phyloP scores from a whole-genome alignment of 208 protist genomes.

The Novymonas esmeraldas region DNA sequence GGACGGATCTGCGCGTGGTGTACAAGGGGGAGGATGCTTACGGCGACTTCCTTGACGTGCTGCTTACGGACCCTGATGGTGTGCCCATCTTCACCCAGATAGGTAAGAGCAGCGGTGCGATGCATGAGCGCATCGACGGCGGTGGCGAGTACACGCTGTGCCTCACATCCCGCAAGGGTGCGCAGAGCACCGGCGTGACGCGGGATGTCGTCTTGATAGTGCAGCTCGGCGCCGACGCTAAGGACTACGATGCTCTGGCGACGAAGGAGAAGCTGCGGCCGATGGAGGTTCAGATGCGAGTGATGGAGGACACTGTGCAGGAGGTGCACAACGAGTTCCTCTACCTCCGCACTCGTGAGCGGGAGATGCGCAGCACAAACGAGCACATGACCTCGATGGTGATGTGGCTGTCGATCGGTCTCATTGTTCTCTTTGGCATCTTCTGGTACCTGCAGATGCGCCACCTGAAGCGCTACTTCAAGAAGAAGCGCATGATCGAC shows the following conservation, averaged over 20 bases:
- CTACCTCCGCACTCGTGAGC: conserved; percentile 88
- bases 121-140: conserved; percentile 33
- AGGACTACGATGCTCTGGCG: conserved; percentile 75
- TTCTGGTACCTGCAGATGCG: conserved; percentile 77
- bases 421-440: conserved; percentile 69
- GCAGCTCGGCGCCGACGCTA: conserved; percentile 50
- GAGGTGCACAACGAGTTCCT: conserved; percentile 84
- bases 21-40: conserved; percentile 61
- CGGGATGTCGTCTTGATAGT: conserved; percentile 19
- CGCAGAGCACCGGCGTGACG: not conserved
- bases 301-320: conserved; percentile 86
- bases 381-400: conserved; percentile 80
- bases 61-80: conserved; percentile 25
- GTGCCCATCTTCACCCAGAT: conserved; percentile 19
- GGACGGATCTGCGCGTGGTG: conserved; percentile 50
- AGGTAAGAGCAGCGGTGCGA: conserved; percentile 40
- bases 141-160: conserved; percentile 82
- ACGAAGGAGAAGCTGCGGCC: conserved; percentile 90
- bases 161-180: conserved; percentile 44
- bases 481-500: conserved; percentile 92
- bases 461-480: conserved; percentile 86
- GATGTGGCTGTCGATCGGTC: conserved; percentile 57
- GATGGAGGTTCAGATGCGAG: conserved; percentile 88
- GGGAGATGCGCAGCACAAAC: conserved; percentile 87
- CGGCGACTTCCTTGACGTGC: conserved; percentile 69